A percentile compares a stretch with the other conserved stretches of the same genome.
phyloP scores from a whole-genome alignment of 2,329 filamentous ascomycete genomes.

The Colletotrichum costaricense region DNA sequence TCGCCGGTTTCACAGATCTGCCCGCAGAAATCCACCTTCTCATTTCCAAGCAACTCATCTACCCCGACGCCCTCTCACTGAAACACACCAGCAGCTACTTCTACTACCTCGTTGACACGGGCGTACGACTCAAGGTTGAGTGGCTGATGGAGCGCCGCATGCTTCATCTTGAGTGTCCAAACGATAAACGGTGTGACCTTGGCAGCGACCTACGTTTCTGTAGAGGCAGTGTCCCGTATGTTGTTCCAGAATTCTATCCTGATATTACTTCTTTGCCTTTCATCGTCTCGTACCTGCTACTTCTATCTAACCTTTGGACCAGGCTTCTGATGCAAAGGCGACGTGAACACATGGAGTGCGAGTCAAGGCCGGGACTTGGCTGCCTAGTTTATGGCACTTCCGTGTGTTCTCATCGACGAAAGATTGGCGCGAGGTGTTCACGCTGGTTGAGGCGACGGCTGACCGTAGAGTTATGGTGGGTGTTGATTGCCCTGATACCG shows the following conservation, averaged over 20 bases:
- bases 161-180: conserved; percentile 74
- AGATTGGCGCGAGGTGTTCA: conserved; percentile 56
- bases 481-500: conserved; percentile 56
- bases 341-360: conserved; percentile 71
- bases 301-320: not conserved
- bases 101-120: conserved; percentile 73
- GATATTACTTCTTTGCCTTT: too few species aligned
- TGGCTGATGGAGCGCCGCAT: conserved; percentile 75
- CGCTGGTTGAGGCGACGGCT: conserved; percentile 57
- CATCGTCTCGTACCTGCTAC: not conserved
- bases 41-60: conserved; percentile 70
- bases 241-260: conserved; percentile 6
- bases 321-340: conserved; percentile 69
- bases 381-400: conserved; percentile 65
- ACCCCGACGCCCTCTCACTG: conserved; percentile 77
- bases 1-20: conserved; percentile 57
- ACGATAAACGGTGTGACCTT: conserved; percentile 66
- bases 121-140: conserved; percentile 72
- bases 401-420: conserved; percentile 57
- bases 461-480: conserved; percentile 62
- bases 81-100: conserved; percentile 76
- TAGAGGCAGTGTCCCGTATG: conserved; percentile 67
- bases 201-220: conserved; percentile 71
- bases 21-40: conserved; percentile 76
- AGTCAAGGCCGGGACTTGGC: conserved; percentile 65